Base-by-base conservation (phyloP, 1,284 basidiomycete genomes). In the Xanthoconium separans region DNA sequence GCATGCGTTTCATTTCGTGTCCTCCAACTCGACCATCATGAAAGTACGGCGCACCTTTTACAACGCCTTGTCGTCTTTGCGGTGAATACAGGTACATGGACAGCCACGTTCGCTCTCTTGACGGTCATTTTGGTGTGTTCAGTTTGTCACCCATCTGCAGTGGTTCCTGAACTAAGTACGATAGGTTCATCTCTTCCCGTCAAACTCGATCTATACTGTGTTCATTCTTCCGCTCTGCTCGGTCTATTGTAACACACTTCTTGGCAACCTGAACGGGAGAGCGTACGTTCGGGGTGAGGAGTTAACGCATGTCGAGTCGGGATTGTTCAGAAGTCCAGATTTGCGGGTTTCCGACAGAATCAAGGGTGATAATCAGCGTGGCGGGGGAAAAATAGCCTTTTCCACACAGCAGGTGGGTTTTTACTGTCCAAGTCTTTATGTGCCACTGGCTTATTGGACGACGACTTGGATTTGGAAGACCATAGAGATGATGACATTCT, bases 161-260 rank as follows among this genome's bases (percentile, higher is more conserved):
- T 2, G 7, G 22, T 30, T 22, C 5, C 31, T 36, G 31, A 58
- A 13, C 12, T 6, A 9, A 43, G 10, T 2, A 4, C 12, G 0
- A 20, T n/a, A 61, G 57, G 1, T 53, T 27, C n/a, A 44, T 2
- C 2, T 47, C 20, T 44, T 9, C 15, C 53, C 50, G 2, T 22
- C 24, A 0, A 27, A 20, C 7, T 22, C 41, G 12, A 2, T 57
- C 27, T 45, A 53, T 4, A 1, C 31, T 6, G 29, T 62, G 15
- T 48, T 64, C 18, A 40, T 30, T 2, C 16, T 52, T 13, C 53
- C 61, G 2, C 29, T 59, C 11, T 55, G 52, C 24, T 16, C 46
- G 11, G 2, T 65, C 5, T 62, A 64, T 39, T 51, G 31, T 7
- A 64, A 64, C 22, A 63, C 55, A 3, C 39, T 61, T 1, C 59